Evolutionary conservation across 495 filamentous ascomycete species (phyloP).

Genomic region (Trichoderma asperelloides): DNA sequence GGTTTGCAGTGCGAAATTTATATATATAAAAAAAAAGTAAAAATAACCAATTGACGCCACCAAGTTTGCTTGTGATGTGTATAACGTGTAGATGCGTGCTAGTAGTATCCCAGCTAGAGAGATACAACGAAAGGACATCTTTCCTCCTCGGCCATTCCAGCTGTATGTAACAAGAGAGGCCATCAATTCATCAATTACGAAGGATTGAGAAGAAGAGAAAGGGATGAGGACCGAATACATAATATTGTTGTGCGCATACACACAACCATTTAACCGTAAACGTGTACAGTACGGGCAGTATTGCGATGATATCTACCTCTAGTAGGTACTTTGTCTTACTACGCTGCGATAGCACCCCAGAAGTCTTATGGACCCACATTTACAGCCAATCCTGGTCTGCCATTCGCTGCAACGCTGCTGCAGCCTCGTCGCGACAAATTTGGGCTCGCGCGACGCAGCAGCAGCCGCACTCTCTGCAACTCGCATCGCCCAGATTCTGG

Average conservation of each 20-base stretch:
- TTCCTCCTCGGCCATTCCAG: not conserved
- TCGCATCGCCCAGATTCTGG: not conserved
- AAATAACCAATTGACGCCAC: not conserved
- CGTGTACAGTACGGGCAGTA: no score
- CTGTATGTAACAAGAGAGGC: not conserved
- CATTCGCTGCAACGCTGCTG: not conserved
- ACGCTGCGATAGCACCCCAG: not conserved
- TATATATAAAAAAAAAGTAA: not conserved
- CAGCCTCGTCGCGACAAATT: slow-evolving; percentile 14
- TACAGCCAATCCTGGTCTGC: no score
- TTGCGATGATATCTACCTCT: not conserved
- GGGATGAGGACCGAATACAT: no score
- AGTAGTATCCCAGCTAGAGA: not conserved
- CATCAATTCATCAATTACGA: no score
- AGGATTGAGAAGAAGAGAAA: no score
- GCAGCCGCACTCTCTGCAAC: not conserved
- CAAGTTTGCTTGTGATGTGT: not conserved
- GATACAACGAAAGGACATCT: not conserved
- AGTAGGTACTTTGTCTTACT: not conserved
- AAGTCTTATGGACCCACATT: not conserved
- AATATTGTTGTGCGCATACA: no score
- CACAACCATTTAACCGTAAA: no score
- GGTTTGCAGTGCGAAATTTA: not conserved
- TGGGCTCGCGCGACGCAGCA: not conserved
- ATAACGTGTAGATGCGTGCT: not conserved